A percentile compares a stretch with the other conserved stretches of the same genome.
Conservation (phyloP, 164 flowering plant genomes). For the Vitis vinifera region DNA sequence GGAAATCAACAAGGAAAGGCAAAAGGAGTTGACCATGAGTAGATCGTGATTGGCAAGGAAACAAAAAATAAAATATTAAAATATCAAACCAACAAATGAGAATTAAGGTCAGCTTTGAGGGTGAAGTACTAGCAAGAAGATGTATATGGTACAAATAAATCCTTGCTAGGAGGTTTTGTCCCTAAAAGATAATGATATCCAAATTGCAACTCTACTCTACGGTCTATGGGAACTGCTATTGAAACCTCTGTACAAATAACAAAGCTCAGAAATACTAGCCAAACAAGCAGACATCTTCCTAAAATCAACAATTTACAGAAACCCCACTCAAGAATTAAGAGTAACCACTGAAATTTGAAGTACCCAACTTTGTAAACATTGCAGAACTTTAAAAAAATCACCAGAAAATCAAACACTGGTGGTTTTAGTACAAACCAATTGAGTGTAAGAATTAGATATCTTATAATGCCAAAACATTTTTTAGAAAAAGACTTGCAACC, state of each 20-base stretch:
- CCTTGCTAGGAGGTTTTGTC: neutral
- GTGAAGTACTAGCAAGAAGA: neutral
- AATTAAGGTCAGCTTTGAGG: neutral
- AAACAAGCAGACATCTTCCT: too few relatives aligned
- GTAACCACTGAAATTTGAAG: too few relatives aligned
- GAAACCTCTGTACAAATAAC: neutral
- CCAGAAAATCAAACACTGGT: too few relatives aligned
- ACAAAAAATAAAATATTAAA: neutral
- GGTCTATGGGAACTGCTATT: neutral
- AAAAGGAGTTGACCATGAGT: neutral
- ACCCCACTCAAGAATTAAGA: too few relatives aligned
- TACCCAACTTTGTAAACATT: too few relatives aligned
- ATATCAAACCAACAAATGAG: neutral
- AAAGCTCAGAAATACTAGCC: too few relatives aligned
- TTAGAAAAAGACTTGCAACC: too few relatives aligned
- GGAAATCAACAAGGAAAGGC: neutral
- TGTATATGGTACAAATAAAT: slow-evolving; percentile 24
- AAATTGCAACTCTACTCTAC: neutral
- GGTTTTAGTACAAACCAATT: too few relatives aligned
- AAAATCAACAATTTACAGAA: too few relatives aligned
- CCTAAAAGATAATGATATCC: neutral
- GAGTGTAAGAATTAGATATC: too few relatives aligned
- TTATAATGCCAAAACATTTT: too few relatives aligned
- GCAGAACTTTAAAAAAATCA: too few relatives aligned
- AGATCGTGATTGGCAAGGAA: neutral